Conservation (phyloP, 2,329 filamentous ascomycete species). For the Erysiphe pisi region DNA sequence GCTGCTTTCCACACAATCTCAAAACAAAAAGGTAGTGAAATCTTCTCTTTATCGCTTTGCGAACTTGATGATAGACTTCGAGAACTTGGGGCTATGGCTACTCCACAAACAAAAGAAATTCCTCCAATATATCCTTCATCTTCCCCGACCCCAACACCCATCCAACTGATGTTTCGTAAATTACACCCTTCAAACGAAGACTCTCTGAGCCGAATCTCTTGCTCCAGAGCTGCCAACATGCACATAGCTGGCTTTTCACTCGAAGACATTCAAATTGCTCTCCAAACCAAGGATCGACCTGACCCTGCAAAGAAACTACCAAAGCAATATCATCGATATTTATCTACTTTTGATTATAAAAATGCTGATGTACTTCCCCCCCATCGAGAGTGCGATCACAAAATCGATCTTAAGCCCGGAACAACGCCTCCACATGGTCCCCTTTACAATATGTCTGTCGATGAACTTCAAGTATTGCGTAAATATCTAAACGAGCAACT, state of each 20-base stretch:
- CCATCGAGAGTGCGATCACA: neutral
- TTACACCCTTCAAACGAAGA: neutral
- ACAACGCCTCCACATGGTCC: neutral
- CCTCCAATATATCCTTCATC: neutral
- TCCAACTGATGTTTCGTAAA: neutral
- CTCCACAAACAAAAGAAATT: neutral
- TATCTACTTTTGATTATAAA: neutral
- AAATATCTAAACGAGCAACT: slow-evolving; percentile 15
- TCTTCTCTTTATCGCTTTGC: neutral
- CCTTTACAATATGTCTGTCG: slow-evolving; percentile 7
- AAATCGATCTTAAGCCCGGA: slow-evolving; percentile 16
- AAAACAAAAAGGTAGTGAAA: neutral
- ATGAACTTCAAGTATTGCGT: slow-evolving; percentile 14
- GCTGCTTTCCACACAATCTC: neutral
- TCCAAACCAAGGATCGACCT: neutral
- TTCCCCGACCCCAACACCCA: neutral
- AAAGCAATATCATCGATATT: neutral
- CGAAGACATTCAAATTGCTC: slow-evolving; percentile 23
- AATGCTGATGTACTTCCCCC: neutral
- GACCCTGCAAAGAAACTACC: neutral
- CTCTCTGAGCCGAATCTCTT: neutral
- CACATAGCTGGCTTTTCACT: slow-evolving; percentile 21
- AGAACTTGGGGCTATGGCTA: neutral
- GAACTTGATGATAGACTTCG: neutral
- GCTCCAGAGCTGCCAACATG: slow-evolving; percentile 1